Base-by-base conservation (phyloP, 352 stramenopile species). In the Phytopythium oedochilum region DNA sequence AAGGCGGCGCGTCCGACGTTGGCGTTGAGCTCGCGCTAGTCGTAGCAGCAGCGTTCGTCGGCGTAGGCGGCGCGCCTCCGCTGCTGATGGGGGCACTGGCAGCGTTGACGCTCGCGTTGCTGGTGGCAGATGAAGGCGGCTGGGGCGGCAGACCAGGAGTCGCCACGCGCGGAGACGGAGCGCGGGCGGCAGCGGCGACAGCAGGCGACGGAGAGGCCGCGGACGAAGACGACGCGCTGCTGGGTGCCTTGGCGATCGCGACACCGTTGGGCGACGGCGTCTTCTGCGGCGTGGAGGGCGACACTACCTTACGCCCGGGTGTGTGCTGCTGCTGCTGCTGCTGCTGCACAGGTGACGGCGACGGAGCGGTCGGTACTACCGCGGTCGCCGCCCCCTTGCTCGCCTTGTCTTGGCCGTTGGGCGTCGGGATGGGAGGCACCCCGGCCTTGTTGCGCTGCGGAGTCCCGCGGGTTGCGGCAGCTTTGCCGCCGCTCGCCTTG, bases 401-500 rank as follows among this genome's bases (percentile, higher is more conserved):
- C 23, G 49, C 38, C 42, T 77, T 77, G 9, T 77, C 68, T n/a
- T 34, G 31, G 9, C 45, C 28, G 45, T 52, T 52, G 26, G 45
- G 18, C 14, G 45, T 52, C 14, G 36, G 29, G 44, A 55, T 38
- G 44, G 53, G 68, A 58, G 38, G 66, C 48, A 57, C 49, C 64
- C 20, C 72, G 59, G 57, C 68, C 47, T 89, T 84, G 11, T 55
- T 64, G 49, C 75, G 77, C 42, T 78, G 76, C 5, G 80, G 80
- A 9, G 80, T 90, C 12, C 62, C 69, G 8, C 77, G 77, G 38
- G 55, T 45, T 43, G 42, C 35, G 25, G 47, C 47, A 12, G 29
- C 34, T 20, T 43, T 54, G 23, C 78, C 82, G 46, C 68, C 73
- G n/a, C n/a, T n/a, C 9, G 67, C 50, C 61, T 86, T 80, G 14